Base-by-base conservation (phyloP, 2,329 filamentous ascomycete genomes). In the Trematosphaeria pertusa region DNA sequence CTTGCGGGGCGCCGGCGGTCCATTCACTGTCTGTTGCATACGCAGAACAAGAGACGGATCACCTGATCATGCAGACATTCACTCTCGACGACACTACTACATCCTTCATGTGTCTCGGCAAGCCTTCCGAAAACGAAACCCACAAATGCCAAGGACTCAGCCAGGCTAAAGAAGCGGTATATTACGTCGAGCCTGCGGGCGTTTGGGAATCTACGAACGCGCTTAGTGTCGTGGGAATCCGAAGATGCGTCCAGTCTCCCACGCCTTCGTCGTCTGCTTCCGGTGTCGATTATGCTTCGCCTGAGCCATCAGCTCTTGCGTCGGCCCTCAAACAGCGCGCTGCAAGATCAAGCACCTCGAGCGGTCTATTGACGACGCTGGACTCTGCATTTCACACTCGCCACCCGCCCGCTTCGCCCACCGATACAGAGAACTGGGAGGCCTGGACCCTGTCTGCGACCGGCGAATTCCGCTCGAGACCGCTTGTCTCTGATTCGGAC, bases 41-140 rank as follows among this genome's bases (percentile, higher is more conserved):
- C 61, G 78, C 79, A 3, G 80, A 82, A 48, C 73, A 76, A 3
- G 81, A 84, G 15, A 82, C 81, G 0, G 79, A 82, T 9, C 80
- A 86, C 37, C 83, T 86, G 46, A 76, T 89, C 15, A 74, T 90
- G 52, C 84, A 88, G 42, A 86, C 80, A 0, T 88, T 86, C 59
- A 73, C 78, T 0, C 79, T 84, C 0, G 70, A 77, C 8, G 80
- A 82, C 9, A 41, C 77, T 71, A 26, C 81, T 78, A 59, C 77
- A 74, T 40, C 67, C n/a, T 64, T 66, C 34, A 82, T 89, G 9
- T 85, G 81, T 62, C 80, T 86, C 40, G 78, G 78, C 34, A 75
- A 78, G 47, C 76, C 59, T 14, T 62, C 63, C 20, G 69, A 63
- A 7, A 63, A 59, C 35, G 59, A 50, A 6, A 50, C 55, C 17